Base-by-base conservation (phyloP, 2,329 filamentous ascomycete species). In the Dactylonectria estremocensis region DNA sequence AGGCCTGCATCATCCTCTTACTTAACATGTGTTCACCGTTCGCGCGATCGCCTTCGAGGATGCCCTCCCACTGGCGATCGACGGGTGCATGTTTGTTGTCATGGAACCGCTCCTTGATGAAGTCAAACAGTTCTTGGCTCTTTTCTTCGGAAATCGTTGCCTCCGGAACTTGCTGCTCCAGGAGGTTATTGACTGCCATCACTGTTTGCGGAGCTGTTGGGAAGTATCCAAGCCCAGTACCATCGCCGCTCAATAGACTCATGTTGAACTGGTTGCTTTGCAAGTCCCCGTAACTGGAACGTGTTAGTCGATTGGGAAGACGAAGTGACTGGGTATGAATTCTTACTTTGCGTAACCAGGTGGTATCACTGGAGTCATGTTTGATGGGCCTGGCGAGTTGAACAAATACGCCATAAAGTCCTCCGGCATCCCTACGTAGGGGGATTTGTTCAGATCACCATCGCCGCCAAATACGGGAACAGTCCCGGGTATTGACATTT, bases 1-100 rank as follows among this genome's bases (percentile, higher is more conserved):
- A 98, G 3, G 91, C 92, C 81, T 98, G 94, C 93, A 98, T 97
- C 94, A 97, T 98, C 75, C 92, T 90, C 75, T 95, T 87, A 79
- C 95, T 97, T 69, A 98, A 84, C 84, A 91, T 87, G 67, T 92
- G 89, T 24, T 83, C 82, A 59, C 89, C 87, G 35, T 89, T 83
- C 57, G 91, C 89, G 60, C 92, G 89, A 76, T 97, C 91, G 14
- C 95, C 95, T 31, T 94, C 91, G 63, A 97, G 83, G 28, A 98
- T 89, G 56, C 87, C 88, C 56, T 94, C 93, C 76, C 95, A 94
- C 69, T 92, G 90, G 70, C 92, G 91, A 69, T 92, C 90, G 31
- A 93, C 87, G 0, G 92, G 91, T 1, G 93, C 88, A 73, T 94
- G 90, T 28, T 93, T 91, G 22, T 91, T 91, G 73, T 97, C 94